phyloP scores from a whole-genome alignment of 139 green algal species.

The Penium margaritaceum region DNA sequence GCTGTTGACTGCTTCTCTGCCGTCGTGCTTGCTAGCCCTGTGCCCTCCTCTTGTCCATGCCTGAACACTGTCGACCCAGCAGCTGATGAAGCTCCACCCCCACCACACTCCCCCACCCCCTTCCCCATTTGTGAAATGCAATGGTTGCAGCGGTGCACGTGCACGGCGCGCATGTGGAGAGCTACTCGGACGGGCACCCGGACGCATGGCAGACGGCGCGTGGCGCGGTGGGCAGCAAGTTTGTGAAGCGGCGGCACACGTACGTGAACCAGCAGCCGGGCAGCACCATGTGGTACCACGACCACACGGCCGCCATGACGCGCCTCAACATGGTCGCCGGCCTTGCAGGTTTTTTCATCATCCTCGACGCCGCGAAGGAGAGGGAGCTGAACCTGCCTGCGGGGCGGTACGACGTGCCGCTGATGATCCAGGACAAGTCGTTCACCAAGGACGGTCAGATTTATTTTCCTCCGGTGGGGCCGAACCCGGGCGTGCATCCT shows the following conservation, averaged over 20 bases:
- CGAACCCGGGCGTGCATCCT: background rate
- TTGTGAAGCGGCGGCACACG: background rate
- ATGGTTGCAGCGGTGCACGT: slow-evolving; percentile 8
- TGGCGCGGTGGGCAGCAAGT: slow-evolving; percentile 5
- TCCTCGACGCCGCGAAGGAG: background rate
- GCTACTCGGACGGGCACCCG: slow-evolving; percentile 20
- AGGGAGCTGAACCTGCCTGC: background rate
- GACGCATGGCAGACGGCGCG: slow-evolving; percentile 14
- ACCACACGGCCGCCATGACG: slow-evolving; percentile 32
- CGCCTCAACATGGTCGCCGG: slow-evolving; percentile 23
- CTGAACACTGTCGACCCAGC: too few relatives aligned
- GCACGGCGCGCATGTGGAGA: slow-evolving; percentile 10
- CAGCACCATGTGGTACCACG: slow-evolving; percentile 34
- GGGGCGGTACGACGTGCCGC: slow-evolving; percentile 6
- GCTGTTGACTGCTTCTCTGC: too few relatives aligned
- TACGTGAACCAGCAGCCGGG: slow-evolving; percentile 25
- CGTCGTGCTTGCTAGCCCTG: too few relatives aligned
- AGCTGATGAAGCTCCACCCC: too few relatives aligned
- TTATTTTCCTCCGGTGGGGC: background rate
- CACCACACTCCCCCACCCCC: too few relatives aligned
- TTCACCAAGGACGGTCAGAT: background rate
- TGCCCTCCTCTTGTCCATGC: too few relatives aligned
- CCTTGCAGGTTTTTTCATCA: background rate
- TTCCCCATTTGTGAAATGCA: background rate
- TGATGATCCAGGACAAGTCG: slow-evolving; percentile 15